phyloP scores from a whole-genome alignment of 768 basidiomycete genomes.

The Cystobasidium ongulense region DNA sequence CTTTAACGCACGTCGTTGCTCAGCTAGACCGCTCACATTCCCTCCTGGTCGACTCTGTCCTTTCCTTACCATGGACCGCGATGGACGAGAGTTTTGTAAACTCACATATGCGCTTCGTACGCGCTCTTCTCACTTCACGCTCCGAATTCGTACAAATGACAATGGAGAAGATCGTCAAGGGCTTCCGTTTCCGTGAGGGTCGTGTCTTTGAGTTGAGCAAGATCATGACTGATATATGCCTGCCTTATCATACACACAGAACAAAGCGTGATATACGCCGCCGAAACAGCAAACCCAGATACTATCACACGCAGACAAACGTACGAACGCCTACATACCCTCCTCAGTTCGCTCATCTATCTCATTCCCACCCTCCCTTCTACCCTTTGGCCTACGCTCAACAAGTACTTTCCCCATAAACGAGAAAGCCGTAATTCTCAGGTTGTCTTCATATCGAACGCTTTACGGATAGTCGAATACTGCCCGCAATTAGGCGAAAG shows the following conservation, averaged over 20 bases:
- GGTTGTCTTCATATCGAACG: conserved; percentile 81
- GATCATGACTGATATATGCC: not conserved
- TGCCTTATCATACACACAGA: not conserved
- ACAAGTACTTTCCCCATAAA: conserved; percentile 85
- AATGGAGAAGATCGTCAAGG: conserved; percentile 69
- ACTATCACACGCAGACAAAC: conserved; percentile 65
- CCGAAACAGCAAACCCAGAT: not conserved
- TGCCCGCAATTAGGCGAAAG: conserved; percentile 76
- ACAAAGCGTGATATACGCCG: not conserved
- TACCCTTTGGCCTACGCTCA: conserved; percentile 73
- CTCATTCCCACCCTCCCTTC: conserved; percentile 86
- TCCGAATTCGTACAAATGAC: conserved; percentile 85
- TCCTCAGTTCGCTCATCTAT: conserved; percentile 75
- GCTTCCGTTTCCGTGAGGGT: conserved; percentile 64
- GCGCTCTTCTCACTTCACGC: conserved; percentile 76
- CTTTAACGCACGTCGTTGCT: conserved; percentile 84
- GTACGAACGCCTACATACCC: conserved; percentile 75
- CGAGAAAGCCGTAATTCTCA: conserved; percentile 71
- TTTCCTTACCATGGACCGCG: conserved; percentile 85
- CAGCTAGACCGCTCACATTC: conserved; percentile 73
- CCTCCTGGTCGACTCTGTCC: conserved; percentile 72
- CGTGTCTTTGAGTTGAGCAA: not conserved
- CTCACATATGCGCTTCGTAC: conserved; percentile 76
- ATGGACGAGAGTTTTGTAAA: conserved; percentile 76
- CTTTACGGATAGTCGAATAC: conserved; percentile 71